Base-by-base conservation (phyloP, 2,329 filamentous ascomycete species). In the Aspergillus candidus region DNA sequence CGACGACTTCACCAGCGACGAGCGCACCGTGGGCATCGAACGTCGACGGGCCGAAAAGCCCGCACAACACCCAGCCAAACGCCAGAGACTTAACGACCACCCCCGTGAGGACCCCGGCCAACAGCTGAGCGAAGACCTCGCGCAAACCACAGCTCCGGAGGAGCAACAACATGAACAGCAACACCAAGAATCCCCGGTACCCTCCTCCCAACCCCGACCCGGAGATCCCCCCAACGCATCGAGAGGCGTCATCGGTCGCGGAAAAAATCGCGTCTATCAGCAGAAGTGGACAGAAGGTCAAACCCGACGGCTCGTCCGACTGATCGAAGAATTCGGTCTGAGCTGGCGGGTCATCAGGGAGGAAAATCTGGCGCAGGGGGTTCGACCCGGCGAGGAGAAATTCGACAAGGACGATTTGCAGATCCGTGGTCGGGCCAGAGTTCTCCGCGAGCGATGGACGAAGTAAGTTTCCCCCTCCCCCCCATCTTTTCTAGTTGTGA, bases 301-400 rank as follows among this genome's bases (percentile, higher is more conserved):
- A 53, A 56, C 69, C 12, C 46, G 61, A 2, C 65, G 67, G 4
- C 62, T 85, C 1, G 62, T 77, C 3, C 52, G 71, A 1, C 65
- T 76, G 18, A 75, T 84, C 48, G 68, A 52, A 2, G 50, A 66
- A 8, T 58, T 68, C 36, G 74, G 75, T 1, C 63, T 61, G 4
- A 59, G 58, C 8, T 84, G 76, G 67, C 50, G 74, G 2, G 18
- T 41, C 0, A 77, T 84, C 36, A 54, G 61, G 15, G 55, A 60
- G 11, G 53, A 56, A 27, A 67, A 67, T 27, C 48, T 52, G 3
- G 36, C 52, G 0, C 56, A 56, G 12, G 65, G 64, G 2, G 53
- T 42, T 4, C 32, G 54, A 41, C 37, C 62, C 38, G 60, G 61
- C 30, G 56, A 61, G 10, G 59, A 59, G 3, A 39, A 60, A 34